Percentiles rank a stretch among this genome's conserved stretches.
phyloP scores from a whole-genome alignment of 495 filamentous ascomycete genomes.

The Poronia punctata region DNA sequence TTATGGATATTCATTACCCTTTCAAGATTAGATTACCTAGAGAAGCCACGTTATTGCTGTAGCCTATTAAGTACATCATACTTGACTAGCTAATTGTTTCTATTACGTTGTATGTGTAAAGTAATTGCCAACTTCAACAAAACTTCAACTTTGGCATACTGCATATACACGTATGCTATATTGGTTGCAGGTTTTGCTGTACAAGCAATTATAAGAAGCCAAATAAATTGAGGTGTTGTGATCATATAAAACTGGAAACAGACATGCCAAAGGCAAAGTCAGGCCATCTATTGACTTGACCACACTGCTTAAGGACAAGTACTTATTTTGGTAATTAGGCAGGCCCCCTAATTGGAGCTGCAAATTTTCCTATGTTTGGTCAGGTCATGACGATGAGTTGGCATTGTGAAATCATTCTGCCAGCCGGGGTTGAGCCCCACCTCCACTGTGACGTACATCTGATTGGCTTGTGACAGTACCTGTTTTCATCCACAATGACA shows the following conservation, averaged over 20 bases:
- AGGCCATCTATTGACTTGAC: background rate
- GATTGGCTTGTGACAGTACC: conserved; percentile 1
- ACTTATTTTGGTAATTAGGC: background rate
- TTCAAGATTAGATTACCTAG: too few relatives aligned
- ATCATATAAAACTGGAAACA: conserved; percentile 1
- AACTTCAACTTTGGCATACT: too few relatives aligned
- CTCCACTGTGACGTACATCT: conserved; percentile 6
- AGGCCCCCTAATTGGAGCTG: background rate
- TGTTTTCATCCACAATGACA: background rate
- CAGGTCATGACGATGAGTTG: conserved; percentile 8
- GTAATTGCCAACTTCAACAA: too few relatives aligned
- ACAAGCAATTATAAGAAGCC: background rate
- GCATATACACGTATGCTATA: too few relatives aligned
- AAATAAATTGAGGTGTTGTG: background rate
- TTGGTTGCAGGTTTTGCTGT: background rate
- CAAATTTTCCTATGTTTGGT: conserved; percentile 13
- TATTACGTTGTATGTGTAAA: background rate
- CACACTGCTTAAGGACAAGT: background rate
- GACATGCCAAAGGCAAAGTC: too few relatives aligned
- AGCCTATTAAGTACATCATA: background rate
- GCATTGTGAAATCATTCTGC: conserved; percentile 3
- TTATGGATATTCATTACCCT: too few relatives aligned
- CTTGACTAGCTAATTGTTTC: background rate
- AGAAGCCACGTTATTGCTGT: too few relatives aligned
- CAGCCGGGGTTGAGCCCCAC: conserved; percentile 1